Evolutionary conservation across 148 eudicot species (phyloP).

Genomic region (Camellia sinensis): DNA sequence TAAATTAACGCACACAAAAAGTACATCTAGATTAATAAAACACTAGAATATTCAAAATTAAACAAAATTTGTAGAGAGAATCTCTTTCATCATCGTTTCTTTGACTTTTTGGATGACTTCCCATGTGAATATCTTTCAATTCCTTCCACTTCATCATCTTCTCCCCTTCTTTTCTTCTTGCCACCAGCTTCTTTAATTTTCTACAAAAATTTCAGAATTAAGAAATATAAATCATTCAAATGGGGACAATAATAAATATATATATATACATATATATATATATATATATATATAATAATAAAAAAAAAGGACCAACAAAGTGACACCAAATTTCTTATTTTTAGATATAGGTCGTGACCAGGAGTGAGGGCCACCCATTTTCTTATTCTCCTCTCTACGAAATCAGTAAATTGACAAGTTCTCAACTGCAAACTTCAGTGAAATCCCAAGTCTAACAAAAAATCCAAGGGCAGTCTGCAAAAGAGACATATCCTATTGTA

Average conservation of each 20-base stretch:
- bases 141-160: slow-evolving; percentile 64
- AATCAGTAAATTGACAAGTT: not conserved
- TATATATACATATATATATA: too few species aligned
- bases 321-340: too few species aligned
- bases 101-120: slow-evolving; percentile 37
- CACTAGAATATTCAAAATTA: not conserved
- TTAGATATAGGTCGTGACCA: too few species aligned
- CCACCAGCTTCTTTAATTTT: slow-evolving; percentile 64
- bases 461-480: not conserved
- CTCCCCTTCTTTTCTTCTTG: slow-evolving; percentile 46
- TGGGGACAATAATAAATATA: not conserved
- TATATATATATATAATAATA: not conserved
- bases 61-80: not conserved
- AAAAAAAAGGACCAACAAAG: too few species aligned
- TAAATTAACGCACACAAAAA: too few species aligned
- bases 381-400: not conserved
- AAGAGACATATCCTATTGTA: not conserved
- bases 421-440: not conserved
- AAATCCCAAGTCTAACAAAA: not conserved
- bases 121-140: slow-evolving; percentile 39
- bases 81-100: slow-evolving; percentile 24
- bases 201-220: slow-evolving; percentile 30
- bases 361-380: too few species aligned
- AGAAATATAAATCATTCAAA: not conserved
- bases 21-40: not conserved